A percentile compares a stretch with the other conserved stretches of the same genome.
phyloP scores from a whole-genome alignment of 2,329 filamentous ascomycete genomes.

The Nemania serpens region DNA sequence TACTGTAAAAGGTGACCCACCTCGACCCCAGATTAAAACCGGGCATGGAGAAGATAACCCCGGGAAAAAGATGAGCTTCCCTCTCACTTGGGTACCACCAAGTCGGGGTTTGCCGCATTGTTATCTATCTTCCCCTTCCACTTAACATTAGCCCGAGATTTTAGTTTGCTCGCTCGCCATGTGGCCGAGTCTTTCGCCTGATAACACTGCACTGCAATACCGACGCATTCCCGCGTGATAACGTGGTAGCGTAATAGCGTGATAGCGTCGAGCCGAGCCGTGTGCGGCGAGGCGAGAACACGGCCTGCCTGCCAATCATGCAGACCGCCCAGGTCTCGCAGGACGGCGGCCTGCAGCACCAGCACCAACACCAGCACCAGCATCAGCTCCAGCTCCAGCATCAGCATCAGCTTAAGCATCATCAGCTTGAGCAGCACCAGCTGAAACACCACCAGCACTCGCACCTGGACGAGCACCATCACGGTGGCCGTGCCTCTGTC shows the following conservation, averaged over 20 bases:
- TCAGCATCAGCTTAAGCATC: slow-evolving; percentile 2
- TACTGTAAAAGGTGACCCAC: too few relatives aligned
- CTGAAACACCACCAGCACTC: neutral
- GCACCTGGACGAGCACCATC: slow-evolving; percentile 30
- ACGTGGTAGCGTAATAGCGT: neutral
- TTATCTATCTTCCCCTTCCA: slow-evolving; percentile 39
- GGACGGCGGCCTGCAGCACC: slow-evolving; percentile 27
- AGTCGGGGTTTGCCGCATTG: neutral
- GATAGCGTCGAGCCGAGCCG: neutral
- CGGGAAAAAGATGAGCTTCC: too few relatives aligned
- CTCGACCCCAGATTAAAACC: too few relatives aligned
- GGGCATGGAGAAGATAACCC: too few relatives aligned
- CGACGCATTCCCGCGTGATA: slow-evolving; percentile 12
- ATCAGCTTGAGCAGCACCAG: neutral
- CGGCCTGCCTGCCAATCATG: slow-evolving; percentile 22
- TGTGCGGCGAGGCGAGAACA: neutral
- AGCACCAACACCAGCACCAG: slow-evolving; percentile 11
- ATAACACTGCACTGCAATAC: slow-evolving; percentile 1
- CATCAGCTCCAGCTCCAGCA: slow-evolving; percentile 17
- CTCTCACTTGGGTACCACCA: too few relatives aligned
- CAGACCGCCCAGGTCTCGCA: slow-evolving; percentile 35
- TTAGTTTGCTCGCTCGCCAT: slow-evolving; percentile 35
- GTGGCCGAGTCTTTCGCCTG: slow-evolving; percentile 32
- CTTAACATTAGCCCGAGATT: slow-evolving; percentile 53
- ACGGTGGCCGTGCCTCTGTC: slow-evolving; percentile 30